Evolutionary conservation across 768 basidiomycete genomes (phyloP), one percentile per base, ranked within the genome.

Genomic region (Mycena venus): DNA sequence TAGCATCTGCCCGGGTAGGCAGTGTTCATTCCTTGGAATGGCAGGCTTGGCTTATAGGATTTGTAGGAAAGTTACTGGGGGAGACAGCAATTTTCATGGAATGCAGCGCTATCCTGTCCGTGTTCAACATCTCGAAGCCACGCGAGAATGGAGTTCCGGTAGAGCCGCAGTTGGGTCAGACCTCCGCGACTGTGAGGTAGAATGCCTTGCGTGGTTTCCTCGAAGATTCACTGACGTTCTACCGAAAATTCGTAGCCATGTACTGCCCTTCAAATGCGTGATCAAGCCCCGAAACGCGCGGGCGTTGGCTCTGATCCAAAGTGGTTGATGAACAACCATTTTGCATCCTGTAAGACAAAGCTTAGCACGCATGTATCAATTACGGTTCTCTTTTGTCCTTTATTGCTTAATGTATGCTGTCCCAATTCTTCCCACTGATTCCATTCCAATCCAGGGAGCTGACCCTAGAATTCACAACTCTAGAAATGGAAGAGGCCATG

Each of bases 1-100:
- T 29, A 62, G 70, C 2, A 72, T 72, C 25, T 73, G 72, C 25
- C 65, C 72, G 10, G 72, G 72, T 68, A 62, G n/a, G n/a, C 1
- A 49, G 9, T 3, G 10, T 49, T 49, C 47, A 9, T n/a, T 7
- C n/a, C 21, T 8, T 14, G 47, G 5, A 49, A n/a, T n/a, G n/a
- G n/a, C n/a, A n/a, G n/a, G n/a, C n/a, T 23, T 49, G 8, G 23
- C 31, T 58, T 14, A 49, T 25, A 15, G 25, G n/a, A 19, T 3
- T 23, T 49, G 8, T 21, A 73, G 72, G 72, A 5, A 67, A 56
- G 36, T 29, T 67, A 4, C 60, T 73, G 1, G 65, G 34, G 14
- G 72, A 73, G 21, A 53, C 65, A 9, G 25, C 40, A 1, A 6
- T 73, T 4, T 73, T 67, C 29, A 38, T 73, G 58, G 23, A 47